Base-by-base conservation (phyloP, 306 rosid species). In the Lupinus albus region DNA sequence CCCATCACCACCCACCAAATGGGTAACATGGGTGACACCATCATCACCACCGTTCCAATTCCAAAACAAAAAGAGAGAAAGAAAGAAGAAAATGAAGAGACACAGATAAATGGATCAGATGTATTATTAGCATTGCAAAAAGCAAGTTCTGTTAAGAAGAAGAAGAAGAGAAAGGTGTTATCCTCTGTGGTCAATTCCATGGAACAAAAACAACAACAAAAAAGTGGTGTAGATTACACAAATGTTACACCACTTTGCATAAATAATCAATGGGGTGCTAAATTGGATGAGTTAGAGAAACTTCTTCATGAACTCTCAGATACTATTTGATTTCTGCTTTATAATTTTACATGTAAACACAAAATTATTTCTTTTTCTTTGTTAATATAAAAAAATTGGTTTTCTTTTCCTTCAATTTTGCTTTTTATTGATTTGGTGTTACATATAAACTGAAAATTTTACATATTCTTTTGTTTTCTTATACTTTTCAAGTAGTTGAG, bases 51-150 rank as follows among this genome's bases (percentile, higher is more conserved):
- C 32, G 39, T 65, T 15, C 64, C 83, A 52, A 33, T 42, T 46
- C 68, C 74, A 6, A 53, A 61, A 7, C 33, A 20, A 13, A 61
- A 52, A 7, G 69, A 41, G 28, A 52, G 25, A 12, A 56, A 46
- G 50, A 35, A 49, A 38, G 13, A 50, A 39, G 13, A 69, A 12
- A 75, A 49, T 0, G 73, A 70, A 39, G 82, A 56, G 17, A 11
- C 48, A 49, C 80, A 74, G 65, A 83, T 86, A 1, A 86, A 72
- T 7, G 97, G 95, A 55, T 86, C 91, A 4, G 89, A 84, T 55
- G 83, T 91, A 75, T 83, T 91, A 3, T 76, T 83, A 84, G 92
- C 95, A 4, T 53, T 91, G 74, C 88, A 80, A 72, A 88, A 58
- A 78, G 95, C 83, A 15, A 67, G 79, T 51, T 64, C 68, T 17